phyloP scores from a whole-genome alignment of 805 yeast genomes.

The Kuraishia hungarica region DNA sequence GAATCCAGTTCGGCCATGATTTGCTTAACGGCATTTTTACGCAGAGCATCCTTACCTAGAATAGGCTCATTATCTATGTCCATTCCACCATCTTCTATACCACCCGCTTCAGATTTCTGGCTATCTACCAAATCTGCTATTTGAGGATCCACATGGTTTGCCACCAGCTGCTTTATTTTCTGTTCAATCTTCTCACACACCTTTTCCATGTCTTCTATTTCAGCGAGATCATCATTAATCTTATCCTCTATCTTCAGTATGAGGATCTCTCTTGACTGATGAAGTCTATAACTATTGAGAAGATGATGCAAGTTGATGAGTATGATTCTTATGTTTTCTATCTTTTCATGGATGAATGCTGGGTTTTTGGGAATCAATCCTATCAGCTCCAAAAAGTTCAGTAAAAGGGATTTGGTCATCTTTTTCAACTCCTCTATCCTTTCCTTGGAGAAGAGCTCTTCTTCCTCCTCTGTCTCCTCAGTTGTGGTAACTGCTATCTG shows the following conservation, averaged over 20 bases:
- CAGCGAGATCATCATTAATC: constrained; percentile 29
- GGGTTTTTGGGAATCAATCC: constrained; percentile 77
- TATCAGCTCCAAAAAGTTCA: constrained; percentile 75
- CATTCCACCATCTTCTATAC: neutral
- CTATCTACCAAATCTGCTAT: neutral
- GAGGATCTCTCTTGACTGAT: constrained; percentile 86
- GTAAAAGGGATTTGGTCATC: constrained; percentile 65
- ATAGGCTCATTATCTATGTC: neutral
- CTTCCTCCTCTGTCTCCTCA: constrained; percentile 20
- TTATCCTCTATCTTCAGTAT: constrained; percentile 66
- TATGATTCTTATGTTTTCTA: constrained; percentile 73
- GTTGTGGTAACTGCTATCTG: constrained; percentile 2
- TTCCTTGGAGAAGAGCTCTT: constrained; percentile 32
- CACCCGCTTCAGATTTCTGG: neutral
- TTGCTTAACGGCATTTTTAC: neutral
- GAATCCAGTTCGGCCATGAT: neutral
- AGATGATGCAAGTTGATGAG: constrained; percentile 88
- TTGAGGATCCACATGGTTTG: constrained; percentile 11
- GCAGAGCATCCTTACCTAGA: neutral
- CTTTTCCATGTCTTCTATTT: constrained; percentile 33
- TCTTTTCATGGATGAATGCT: constrained; percentile 42
- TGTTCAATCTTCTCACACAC: constrained; percentile 30
- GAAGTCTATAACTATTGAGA: constrained; percentile 87
- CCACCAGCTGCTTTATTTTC: constrained; percentile 20
- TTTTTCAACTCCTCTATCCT: constrained; percentile 72